phyloP scores from a whole-genome alignment of 345 rosid species.

The Cardamine chenopodiifolia region DNA sequence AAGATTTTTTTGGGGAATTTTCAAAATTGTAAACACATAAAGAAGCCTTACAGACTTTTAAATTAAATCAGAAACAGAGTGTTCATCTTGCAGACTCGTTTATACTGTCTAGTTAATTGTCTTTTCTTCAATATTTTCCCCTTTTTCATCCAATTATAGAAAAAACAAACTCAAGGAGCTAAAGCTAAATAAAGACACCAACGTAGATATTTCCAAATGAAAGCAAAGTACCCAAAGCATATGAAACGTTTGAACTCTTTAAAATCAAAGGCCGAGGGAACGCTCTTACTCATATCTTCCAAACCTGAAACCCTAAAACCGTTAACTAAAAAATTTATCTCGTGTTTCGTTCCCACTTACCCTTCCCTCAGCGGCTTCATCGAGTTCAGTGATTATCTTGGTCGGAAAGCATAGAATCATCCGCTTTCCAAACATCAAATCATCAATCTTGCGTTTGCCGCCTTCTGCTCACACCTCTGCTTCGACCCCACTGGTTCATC shows the following conservation, averaged over 20 bases:
- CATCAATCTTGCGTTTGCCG: constrained; percentile 24
- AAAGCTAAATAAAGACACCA: constrained; percentile 1
- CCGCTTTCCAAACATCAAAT: constrained; percentile 1
- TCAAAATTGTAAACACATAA: too few species aligned
- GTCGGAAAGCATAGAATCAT: constrained; percentile 1
- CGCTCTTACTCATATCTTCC: constrained; percentile 9
- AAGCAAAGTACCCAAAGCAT: constrained; percentile 9
- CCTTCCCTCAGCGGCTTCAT: constrained; percentile 1
- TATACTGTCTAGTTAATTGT: background rate
- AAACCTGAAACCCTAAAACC: constrained; percentile 21
- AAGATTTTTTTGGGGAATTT: too few species aligned
- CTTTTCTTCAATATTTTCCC: background rate
- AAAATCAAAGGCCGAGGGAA: constrained; percentile 24
- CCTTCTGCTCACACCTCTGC: constrained; percentile 46
- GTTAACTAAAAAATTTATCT: background rate
- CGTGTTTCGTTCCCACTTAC: constrained; percentile 7
- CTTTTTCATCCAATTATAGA: background rate
- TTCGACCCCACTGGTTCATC: constrained; percentile 51
- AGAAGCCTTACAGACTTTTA: too few species aligned
- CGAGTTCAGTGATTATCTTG: constrained; percentile 17
- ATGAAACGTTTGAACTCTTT: constrained; percentile 18
- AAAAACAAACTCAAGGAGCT: background rate
- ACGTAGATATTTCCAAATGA: background rate
- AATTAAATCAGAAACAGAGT: too few species aligned
- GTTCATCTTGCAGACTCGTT: background rate